Conservation (phyloP, 352 stramenopile genomes). For the Achlya hypogyna region DNA sequence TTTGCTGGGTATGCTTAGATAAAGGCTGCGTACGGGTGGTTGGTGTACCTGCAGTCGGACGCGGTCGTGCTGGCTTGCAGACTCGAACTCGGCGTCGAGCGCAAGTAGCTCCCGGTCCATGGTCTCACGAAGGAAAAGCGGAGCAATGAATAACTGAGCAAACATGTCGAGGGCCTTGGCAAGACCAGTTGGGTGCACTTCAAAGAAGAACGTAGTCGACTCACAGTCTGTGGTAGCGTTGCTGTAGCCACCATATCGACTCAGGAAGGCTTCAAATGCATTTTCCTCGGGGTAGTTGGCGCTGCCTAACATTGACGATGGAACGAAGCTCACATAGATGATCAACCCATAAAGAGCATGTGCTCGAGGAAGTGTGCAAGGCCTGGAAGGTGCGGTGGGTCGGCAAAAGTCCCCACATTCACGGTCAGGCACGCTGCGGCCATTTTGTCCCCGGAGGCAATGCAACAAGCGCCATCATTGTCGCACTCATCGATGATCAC, state of each 20-base stretch:
- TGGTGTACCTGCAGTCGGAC: slow-evolving; percentile 26
- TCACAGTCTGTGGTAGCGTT: slow-evolving; percentile 84
- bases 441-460: slow-evolving; percentile 3
- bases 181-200: slow-evolving; percentile 34
- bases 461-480: too few species aligned
- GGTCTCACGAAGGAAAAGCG: slow-evolving; percentile 40
- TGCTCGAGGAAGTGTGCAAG: slow-evolving; percentile 56
- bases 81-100: slow-evolving; percentile 59
- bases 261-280: slow-evolving; percentile 74
- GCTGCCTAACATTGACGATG: slow-evolving; percentile 25
- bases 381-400: slow-evolving; percentile 24
- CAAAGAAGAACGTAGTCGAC: slow-evolving; percentile 79
- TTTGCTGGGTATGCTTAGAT: slow-evolving; percentile 22
- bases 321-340: background rate
- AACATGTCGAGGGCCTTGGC: slow-evolving; percentile 63
- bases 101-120: slow-evolving; percentile 50
- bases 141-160: slow-evolving; percentile 83
- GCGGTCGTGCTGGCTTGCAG: slow-evolving; percentile 31
- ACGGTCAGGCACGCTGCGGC: slow-evolving; percentile 32
- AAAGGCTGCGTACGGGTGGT: background rate
- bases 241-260: slow-evolving; percentile 51
- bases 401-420: slow-evolving; percentile 31
- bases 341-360: slow-evolving; percentile 60
- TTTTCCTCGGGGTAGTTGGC: slow-evolving; percentile 84
- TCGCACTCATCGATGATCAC: too few species aligned